These are phyloP conservation scores for Glaciozyma antarctica DNA, from an alignment of 768 basidiomycete species.

Conservation along the genomic window DNA sequence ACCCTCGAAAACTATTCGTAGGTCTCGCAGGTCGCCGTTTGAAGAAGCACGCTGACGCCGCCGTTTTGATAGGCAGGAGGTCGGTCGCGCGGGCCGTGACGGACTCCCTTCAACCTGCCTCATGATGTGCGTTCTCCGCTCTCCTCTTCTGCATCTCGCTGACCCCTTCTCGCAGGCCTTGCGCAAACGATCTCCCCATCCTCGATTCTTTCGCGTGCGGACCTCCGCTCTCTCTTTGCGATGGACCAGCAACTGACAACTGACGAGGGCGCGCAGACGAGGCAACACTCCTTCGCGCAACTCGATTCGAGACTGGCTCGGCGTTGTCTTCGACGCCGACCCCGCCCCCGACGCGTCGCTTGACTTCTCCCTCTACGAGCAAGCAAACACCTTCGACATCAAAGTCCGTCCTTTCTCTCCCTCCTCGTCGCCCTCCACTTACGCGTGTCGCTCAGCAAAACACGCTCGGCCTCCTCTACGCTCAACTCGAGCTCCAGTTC, in stretches of 20 bases:
- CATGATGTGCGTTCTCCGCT: slow-evolving; percentile 38
- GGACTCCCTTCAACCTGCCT: slow-evolving; percentile 49
- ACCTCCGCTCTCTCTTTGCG: no score
- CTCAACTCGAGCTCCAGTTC: slow-evolving; percentile 47
- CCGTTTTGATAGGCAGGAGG: slow-evolving; percentile 56
- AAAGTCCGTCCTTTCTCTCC: slow-evolving; percentile 35
- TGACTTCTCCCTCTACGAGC: slow-evolving; percentile 19
- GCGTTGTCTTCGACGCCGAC: slow-evolving; percentile 18
- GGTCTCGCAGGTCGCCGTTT: slow-evolving; percentile 61
- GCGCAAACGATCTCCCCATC: slow-evolving; percentile 44
- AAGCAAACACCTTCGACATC: slow-evolving; percentile 40
- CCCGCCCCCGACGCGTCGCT: slow-evolving; percentile 25
- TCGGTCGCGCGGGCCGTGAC: slow-evolving; percentile 92
- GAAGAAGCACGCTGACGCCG: slow-evolving; percentile 1
- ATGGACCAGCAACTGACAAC: no score
- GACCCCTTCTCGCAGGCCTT: slow-evolving; percentile 32
- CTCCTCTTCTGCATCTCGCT: neutral
- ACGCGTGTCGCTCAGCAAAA: slow-evolving; percentile 38
- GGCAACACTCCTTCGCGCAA: slow-evolving; percentile 46
- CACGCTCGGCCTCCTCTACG: slow-evolving; percentile 45
- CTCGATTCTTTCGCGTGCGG: slow-evolving; percentile 39
- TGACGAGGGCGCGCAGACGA: slow-evolving; percentile 16
- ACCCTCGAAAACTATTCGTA: slow-evolving; percentile 44
- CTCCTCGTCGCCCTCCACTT: neutral
- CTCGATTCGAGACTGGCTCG: slow-evolving; percentile 30